phyloP scores from a whole-genome alignment of 805 yeast genomes.

The Candida adriatica region DNA sequence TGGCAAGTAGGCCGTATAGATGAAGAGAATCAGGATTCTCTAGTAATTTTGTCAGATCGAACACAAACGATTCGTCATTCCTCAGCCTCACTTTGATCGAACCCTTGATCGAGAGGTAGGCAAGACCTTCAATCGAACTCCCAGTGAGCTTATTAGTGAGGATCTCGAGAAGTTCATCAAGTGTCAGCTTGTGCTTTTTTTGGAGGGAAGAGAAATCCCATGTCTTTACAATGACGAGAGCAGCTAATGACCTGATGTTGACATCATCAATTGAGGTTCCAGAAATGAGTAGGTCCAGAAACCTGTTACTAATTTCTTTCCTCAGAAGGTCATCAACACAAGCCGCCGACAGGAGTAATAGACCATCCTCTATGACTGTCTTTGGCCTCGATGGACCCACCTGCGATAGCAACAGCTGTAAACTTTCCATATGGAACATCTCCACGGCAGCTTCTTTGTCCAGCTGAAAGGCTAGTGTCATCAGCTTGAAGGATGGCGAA shows the following conservation, averaged over 20 bases:
- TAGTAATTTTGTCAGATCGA: slow-evolving; percentile 23
- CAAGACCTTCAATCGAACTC: slow-evolving; percentile 38
- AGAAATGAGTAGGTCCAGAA: slow-evolving; percentile 32
- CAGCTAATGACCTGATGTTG: slow-evolving; percentile 29
- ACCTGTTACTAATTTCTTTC: slow-evolving; percentile 37
- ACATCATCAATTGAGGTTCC: slow-evolving; percentile 24
- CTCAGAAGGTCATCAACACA: slow-evolving; percentile 48
- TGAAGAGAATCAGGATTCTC: slow-evolving; percentile 11
- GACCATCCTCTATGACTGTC: slow-evolving; percentile 20
- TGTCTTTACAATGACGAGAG: slow-evolving; percentile 45
- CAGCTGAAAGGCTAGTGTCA: slow-evolving; percentile 14
- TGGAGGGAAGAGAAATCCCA: slow-evolving; percentile 39
- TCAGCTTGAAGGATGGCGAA: slow-evolving; percentile 18
- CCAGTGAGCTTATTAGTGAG: slow-evolving; percentile 17
- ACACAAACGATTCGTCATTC: slow-evolving; percentile 29
- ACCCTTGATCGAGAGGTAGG: slow-evolving; percentile 40
- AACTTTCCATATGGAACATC: slow-evolving; percentile 22
- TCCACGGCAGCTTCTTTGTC: slow-evolving; percentile 4
- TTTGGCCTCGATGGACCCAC: slow-evolving; percentile 4
- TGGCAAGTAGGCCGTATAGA: slow-evolving; percentile 28
- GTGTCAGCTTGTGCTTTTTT: slow-evolving; percentile 23
- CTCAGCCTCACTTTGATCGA: slow-evolving; percentile 32
- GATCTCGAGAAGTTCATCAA: slow-evolving; percentile 28
- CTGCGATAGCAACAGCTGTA: slow-evolving; percentile 22
- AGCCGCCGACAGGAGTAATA: slow-evolving; percentile 35